These are phyloP conservation scores for Penicillium mononematosum DNA, from an alignment of 495 filamentous ascomycete species.

Conservation along the genomic window DNA sequence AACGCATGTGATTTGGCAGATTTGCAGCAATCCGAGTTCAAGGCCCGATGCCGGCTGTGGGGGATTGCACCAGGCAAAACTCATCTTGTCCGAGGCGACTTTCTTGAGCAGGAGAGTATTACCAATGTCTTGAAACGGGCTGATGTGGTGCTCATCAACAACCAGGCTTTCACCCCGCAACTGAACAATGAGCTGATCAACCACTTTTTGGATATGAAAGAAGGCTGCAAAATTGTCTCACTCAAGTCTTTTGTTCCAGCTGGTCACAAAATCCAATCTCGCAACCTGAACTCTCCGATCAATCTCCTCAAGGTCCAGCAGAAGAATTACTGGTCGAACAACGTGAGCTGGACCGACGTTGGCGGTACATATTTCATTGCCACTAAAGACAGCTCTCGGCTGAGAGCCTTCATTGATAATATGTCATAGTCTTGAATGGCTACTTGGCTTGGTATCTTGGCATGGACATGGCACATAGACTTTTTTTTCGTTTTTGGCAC, in stretches of 20 bases:
- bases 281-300: conserved; percentile 71
- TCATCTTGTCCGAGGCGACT: conserved; percentile 80
- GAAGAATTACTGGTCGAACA: conserved; percentile 73
- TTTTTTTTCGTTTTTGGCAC: conserved; percentile 12
- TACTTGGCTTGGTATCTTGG: conserved; percentile 1
- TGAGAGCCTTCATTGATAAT: conserved; percentile 48
- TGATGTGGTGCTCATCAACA: conserved; percentile 94
- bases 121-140: conserved; percentile 71
- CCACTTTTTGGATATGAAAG: conserved; percentile 92
- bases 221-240: conserved; percentile 83
- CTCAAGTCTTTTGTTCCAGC: conserved; percentile 77
- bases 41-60: conserved; percentile 82
- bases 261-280: conserved; percentile 64
- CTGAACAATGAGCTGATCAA: conserved; percentile 83
- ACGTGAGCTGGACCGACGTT: conserved; percentile 88
- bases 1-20: conserved; percentile 83
- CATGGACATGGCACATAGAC: conserved; percentile 10
- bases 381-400: conserved; percentile 66
- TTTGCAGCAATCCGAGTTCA: conserved; percentile 82
- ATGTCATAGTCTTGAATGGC: conserved; percentile 23
- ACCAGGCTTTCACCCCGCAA: conserved; percentile 85
- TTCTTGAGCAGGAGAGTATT: conserved; percentile 71
- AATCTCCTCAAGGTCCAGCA: conserved; percentile 75
- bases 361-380: conserved; percentile 85
- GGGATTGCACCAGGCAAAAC: conserved; percentile 76